These are phyloP conservation scores for Xylaria sp. DNA, from an alignment of 2,329 filamentous ascomycete species.

Conservation along the genomic window DNA sequence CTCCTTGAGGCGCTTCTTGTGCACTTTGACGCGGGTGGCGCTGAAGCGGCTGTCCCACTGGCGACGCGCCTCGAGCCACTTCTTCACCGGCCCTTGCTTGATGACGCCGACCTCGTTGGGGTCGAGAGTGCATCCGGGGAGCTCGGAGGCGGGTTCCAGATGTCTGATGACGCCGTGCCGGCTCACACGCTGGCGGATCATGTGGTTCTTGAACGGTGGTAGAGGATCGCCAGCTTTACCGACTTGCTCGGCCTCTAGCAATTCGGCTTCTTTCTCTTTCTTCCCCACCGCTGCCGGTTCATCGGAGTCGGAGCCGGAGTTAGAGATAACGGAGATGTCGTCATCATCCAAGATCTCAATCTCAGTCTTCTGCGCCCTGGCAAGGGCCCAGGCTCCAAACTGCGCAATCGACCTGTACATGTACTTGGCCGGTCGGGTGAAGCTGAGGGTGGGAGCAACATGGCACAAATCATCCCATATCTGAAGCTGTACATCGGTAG, in stretches of 20 bases:
- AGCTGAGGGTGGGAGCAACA: slow-evolving; percentile 90
- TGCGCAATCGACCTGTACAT: slow-evolving; percentile 95
- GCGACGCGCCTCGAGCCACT: slow-evolving; percentile 81
- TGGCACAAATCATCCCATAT: slow-evolving; percentile 97
- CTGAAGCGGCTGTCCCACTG: slow-evolving; percentile 80
- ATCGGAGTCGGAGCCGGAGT: slow-evolving; percentile 58
- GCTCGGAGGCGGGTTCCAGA: slow-evolving; percentile 70
- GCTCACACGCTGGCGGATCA: slow-evolving; percentile 91
- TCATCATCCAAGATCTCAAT: slow-evolving; percentile 88
- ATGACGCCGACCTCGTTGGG: slow-evolving; percentile 77
- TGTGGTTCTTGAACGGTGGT: slow-evolving; percentile 81
- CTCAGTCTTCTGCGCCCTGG: slow-evolving; percentile 79
- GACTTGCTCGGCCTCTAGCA: slow-evolving; percentile 54
- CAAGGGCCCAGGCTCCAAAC: slow-evolving; percentile 91
- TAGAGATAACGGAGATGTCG: slow-evolving; percentile 77
- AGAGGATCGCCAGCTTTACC: slow-evolving; percentile 89
- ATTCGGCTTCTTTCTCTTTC: slow-evolving; percentile 37
- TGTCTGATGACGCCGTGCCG: slow-evolving; percentile 78
- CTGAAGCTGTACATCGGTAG: slow-evolving; percentile 92
- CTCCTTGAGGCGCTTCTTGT: slow-evolving; percentile 78
- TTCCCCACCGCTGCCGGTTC: slow-evolving; percentile 46
- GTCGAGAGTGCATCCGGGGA: slow-evolving; percentile 72
- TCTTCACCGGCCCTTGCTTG: slow-evolving; percentile 80
- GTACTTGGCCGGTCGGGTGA: slow-evolving; percentile 93
- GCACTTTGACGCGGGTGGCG: slow-evolving; percentile 74